Evolutionary conservation across 2,329 filamentous ascomycete species (phyloP).

Genomic region (Cladosporium sp.): DNA sequence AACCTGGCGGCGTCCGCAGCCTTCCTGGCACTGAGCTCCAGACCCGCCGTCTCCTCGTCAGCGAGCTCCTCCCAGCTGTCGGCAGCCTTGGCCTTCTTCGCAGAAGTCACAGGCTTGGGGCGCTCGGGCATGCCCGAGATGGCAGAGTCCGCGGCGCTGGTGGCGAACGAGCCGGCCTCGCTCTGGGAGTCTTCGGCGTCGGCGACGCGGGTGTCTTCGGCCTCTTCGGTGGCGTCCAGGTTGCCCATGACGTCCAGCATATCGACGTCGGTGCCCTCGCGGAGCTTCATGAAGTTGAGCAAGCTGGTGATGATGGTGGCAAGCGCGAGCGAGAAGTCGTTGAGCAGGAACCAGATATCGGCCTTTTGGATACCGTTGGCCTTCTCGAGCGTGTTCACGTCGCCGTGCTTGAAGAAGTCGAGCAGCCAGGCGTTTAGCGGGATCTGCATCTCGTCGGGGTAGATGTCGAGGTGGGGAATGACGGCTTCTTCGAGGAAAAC

Average conservation of each 20-base stretch:
- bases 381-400: slow-evolving; percentile 57
- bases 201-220: slow-evolving; percentile 43
- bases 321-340: slow-evolving; percentile 64
- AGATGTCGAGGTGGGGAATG: slow-evolving; percentile 67
- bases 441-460: slow-evolving; percentile 55
- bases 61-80: slow-evolving; percentile 19
- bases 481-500: slow-evolving; percentile 75
- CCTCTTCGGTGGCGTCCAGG: slow-evolving; percentile 52
- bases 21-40: slow-evolving; percentile 17
- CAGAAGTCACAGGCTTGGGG: slow-evolving; percentile 36
- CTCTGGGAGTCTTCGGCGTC: slow-evolving; percentile 31
- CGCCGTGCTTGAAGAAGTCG: slow-evolving; percentile 76
- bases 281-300: slow-evolving; percentile 56
- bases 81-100: slow-evolving; percentile 28
- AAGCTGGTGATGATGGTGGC: slow-evolving; percentile 71
- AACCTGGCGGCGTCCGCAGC: slow-evolving; percentile 12
- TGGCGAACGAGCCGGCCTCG: slow-evolving; percentile 25
- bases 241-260: slow-evolving; percentile 55
- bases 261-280: slow-evolving; percentile 47
- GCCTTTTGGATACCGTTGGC: slow-evolving; percentile 67
- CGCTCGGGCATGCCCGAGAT: slow-evolving; percentile 31
- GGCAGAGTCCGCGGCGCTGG: slow-evolving; percentile 32
- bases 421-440: slow-evolving; percentile 69
- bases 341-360: slow-evolving; percentile 72
- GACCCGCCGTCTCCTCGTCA: slow-evolving; percentile 14